Conservation (phyloP, 164 flowering plant species). For the Tetrastigma voinierianum region DNA sequence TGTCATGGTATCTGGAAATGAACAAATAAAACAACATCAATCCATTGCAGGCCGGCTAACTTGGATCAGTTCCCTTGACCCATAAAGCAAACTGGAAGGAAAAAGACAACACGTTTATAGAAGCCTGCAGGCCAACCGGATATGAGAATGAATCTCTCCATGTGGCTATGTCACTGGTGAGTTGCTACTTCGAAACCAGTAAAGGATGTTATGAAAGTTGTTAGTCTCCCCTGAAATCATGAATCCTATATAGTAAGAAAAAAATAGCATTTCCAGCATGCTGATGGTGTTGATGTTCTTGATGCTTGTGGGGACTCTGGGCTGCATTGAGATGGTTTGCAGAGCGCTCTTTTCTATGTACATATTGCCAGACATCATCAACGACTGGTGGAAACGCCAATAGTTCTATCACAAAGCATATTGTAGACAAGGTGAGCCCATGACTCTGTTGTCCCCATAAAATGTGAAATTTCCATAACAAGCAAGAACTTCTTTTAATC, state of each 20-base stretch:
- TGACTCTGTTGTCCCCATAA: background rate
- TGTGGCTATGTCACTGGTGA: no score
- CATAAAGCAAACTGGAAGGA: no score
- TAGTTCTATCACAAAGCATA: conserved; percentile 18
- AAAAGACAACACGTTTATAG: no score
- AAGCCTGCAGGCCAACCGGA: no score
- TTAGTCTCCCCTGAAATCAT: background rate
- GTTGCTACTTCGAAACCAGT: background rate
- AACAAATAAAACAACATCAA: no score
- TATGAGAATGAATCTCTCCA: no score
- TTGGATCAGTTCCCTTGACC: no score
- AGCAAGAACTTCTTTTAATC: no score
- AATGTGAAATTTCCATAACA: no score
- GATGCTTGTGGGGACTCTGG: conserved; percentile 53
- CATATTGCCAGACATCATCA: conserved; percentile 48
- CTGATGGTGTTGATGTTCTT: conserved; percentile 52
- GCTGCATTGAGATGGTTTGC: conserved; percentile 72
- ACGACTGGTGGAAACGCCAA: conserved; percentile 37
- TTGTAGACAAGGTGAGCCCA: conserved; percentile 45
- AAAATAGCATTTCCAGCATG: conserved; percentile 50
- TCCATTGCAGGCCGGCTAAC: no score
- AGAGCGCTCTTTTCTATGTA: conserved; percentile 54
- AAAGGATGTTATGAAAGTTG: background rate
- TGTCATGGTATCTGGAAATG: no score
- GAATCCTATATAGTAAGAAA: conserved; percentile 29